Evolutionary conservation across 345 rosid species (phyloP).

Genomic region (Arabis alpina): DNA sequence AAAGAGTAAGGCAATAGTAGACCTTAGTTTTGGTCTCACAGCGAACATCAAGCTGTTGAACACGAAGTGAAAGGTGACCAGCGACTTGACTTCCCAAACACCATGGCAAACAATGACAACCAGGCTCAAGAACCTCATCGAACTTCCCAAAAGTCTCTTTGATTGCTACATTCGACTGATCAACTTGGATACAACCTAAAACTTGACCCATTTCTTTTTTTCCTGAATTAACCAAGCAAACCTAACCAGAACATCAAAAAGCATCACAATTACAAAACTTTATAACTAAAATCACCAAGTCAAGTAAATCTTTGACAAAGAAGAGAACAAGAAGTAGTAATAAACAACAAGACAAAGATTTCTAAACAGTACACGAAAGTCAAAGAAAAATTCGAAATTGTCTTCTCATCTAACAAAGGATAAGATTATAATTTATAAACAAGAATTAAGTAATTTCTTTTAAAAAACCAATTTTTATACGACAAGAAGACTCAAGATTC

Average conservation of each 20-base stretch:
- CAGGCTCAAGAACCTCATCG: constrained; percentile 76
- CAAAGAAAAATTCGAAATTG: neutral
- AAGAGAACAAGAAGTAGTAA: constrained; percentile 19
- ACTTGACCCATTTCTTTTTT: constrained; percentile 43
- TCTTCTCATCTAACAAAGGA: neutral
- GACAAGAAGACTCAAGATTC: constrained; percentile 16
- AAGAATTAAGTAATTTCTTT: too few relatives aligned
- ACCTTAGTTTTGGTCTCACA: constrained; percentile 97
- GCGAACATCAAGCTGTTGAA: constrained; percentile 82
- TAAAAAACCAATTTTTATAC: neutral
- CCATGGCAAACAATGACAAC: constrained; percentile 88
- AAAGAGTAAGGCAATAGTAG: constrained; percentile 12
- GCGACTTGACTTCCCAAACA: constrained; percentile 72
- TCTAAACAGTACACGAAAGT: constrained; percentile 4
- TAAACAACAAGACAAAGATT: constrained; percentile 18
- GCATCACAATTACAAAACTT: neutral
- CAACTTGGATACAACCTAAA: constrained; percentile 72
- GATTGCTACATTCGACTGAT: constrained; percentile 75
- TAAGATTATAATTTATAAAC: neutral
- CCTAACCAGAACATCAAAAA: constrained; percentile 12
- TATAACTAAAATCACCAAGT: neutral
- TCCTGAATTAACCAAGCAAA: constrained; percentile 3
- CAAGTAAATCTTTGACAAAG: neutral
- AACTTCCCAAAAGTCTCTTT: constrained; percentile 76
- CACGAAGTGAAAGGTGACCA: constrained; percentile 70